Evolutionary conservation across 2,329 filamentous ascomycete genomes (phyloP).

Genomic region (Fusarium sp.): DNA sequence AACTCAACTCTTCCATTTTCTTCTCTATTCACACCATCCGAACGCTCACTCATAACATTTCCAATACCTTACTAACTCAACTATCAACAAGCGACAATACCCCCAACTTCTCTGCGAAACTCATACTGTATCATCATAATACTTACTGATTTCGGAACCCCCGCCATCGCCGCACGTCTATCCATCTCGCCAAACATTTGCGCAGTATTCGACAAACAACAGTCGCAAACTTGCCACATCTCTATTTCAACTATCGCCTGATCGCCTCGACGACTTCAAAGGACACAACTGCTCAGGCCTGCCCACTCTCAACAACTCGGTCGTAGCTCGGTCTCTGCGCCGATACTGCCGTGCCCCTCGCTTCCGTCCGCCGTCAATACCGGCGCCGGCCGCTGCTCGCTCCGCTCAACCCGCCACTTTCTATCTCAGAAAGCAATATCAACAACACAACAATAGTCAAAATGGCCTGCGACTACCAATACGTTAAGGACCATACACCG

Average conservation of each 20-base stretch:
- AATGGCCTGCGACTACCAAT: conserved; percentile 53
- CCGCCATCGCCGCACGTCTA: conserved; percentile 31
- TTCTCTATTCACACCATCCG: conserved; percentile 8
- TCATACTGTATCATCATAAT: conserved; percentile 23
- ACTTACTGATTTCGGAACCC: conserved; percentile 29
- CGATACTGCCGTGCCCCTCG: conserved; percentile 37
- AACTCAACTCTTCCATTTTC: conserved; percentile 34
- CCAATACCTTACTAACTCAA: not conserved
- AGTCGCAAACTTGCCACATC: conserved; percentile 21
- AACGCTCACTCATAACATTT: not conserved
- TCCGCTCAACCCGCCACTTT: conserved; percentile 25
- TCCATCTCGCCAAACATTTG: conserved; percentile 21
- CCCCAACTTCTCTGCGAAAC: conserved; percentile 13
- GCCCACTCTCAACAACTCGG: conserved; percentile 18
- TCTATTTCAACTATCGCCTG: conserved; percentile 10
- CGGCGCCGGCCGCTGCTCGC: conserved; percentile 37
- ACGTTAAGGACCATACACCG: conserved; percentile 53
- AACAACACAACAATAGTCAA: conserved; percentile 12
- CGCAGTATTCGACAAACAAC: conserved; percentile 18
- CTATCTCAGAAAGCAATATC: conserved; percentile 12
- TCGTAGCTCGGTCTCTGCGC: conserved; percentile 30
- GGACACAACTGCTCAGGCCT: not conserved
- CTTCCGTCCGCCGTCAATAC: conserved; percentile 32
- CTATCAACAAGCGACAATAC: conserved; percentile 15
- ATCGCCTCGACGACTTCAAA: not conserved